These are phyloP conservation scores for Piper longum DNA, from an alignment of 164 flowering plant species.

Conservation along the genomic window DNA sequence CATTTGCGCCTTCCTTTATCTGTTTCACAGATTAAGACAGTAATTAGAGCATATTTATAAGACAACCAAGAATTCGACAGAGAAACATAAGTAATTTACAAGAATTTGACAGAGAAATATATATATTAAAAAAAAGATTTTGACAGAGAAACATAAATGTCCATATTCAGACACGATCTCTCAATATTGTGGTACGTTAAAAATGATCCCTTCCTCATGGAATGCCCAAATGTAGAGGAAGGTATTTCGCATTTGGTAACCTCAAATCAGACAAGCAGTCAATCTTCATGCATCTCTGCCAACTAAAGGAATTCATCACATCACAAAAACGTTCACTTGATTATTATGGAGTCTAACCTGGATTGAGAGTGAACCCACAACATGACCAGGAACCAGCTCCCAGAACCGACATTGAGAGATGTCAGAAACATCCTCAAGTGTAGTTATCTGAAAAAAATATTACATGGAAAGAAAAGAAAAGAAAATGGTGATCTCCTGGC, in stretches of 20 bases:
- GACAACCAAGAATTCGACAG: neutral
- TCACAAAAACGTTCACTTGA: neutral
- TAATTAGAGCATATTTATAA: neutral
- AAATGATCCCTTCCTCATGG: too few relatives aligned
- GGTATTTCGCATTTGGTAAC: too few relatives aligned
- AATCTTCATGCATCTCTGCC: too few relatives aligned
- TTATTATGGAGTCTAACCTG: slow-evolving; percentile 28
- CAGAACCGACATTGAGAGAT: slow-evolving; percentile 80
- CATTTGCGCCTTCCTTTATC: slow-evolving; percentile 65
- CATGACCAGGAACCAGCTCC: slow-evolving; percentile 93
- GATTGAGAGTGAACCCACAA: slow-evolving; percentile 58
- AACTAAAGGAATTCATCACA: too few relatives aligned
- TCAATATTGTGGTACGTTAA: too few relatives aligned
- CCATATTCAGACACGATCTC: too few relatives aligned
- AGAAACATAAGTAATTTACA: too few relatives aligned
- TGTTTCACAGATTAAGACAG: slow-evolving; percentile 14
- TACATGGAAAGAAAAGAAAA: neutral
- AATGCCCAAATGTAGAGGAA: too few relatives aligned
- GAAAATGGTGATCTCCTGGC: neutral
- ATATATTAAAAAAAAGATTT: too few relatives aligned
- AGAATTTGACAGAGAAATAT: too few relatives aligned
- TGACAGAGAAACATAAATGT: too few relatives aligned
- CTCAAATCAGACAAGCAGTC: too few relatives aligned
- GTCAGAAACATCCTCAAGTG: slow-evolving; percentile 64
- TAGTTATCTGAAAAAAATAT: slow-evolving; percentile 29